Evolutionary conservation across 179 eudicot species (phyloP).

Genomic region (Nepenthes alata): DNA sequence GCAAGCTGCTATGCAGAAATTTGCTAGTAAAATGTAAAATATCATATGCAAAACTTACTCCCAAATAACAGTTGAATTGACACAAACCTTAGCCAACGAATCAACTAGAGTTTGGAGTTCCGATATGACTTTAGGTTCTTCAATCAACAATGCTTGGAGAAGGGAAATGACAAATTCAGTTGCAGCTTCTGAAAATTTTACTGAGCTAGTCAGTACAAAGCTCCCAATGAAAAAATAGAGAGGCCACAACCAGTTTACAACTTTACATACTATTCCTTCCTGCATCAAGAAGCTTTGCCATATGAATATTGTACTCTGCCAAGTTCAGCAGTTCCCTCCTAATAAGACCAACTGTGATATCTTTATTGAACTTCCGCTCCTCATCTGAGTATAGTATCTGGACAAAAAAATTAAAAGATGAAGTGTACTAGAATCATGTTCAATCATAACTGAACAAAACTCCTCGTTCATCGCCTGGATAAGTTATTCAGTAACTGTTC

Average conservation of each 20-base stretch:
- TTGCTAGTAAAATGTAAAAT: slow-evolving; percentile 2
- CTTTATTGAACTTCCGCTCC: slow-evolving; percentile 82
- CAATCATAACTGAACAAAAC: too few relatives aligned
- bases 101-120: slow-evolving; percentile 82
- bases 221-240: background rate
- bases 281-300: slow-evolving; percentile 84
- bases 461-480: too few relatives aligned
- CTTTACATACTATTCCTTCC: slow-evolving; percentile 82
- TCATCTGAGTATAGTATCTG: slow-evolving; percentile 89
- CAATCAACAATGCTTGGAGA: slow-evolving; percentile 49
- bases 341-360: slow-evolving; percentile 80
- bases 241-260: background rate
- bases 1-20: slow-evolving; percentile 51
- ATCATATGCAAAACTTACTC: background rate
- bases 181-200: slow-evolving; percentile 56
- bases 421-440: background rate
- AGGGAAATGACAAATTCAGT: slow-evolving; percentile 80
- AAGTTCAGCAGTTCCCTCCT: slow-evolving; percentile 66
- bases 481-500: too few relatives aligned
- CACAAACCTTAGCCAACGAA: slow-evolving; percentile 62
- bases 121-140: slow-evolving; percentile 61
- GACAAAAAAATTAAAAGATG: slow-evolving; percentile 4
- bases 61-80: slow-evolving; percentile 4
- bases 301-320: slow-evolving; percentile 78
- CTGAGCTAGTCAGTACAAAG: slow-evolving; percentile 11